Conservation (phyloP, 2,329 filamentous ascomycete genomes). For the Aspergillus proliferans region DNA sequence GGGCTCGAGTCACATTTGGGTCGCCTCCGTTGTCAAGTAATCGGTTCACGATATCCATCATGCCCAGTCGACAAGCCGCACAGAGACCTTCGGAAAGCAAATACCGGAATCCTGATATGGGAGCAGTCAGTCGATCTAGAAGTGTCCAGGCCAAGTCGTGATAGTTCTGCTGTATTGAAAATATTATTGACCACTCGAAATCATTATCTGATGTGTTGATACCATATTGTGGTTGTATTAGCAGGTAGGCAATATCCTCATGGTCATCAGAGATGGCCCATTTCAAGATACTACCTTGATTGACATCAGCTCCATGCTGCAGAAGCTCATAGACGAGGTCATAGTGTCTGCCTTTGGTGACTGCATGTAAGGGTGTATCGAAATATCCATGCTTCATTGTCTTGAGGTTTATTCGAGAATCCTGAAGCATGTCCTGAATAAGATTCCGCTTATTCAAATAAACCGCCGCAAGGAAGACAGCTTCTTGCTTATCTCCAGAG, state of each 20-base stretch:
- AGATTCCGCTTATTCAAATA: not conserved
- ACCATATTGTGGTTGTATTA: not conserved
- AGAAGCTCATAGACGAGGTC: not conserved
- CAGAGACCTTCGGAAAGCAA: constrained; percentile 1
- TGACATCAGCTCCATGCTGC: not conserved
- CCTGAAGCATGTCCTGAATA: not conserved
- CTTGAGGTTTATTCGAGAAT: not conserved
- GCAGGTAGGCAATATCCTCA: constrained; percentile 3
- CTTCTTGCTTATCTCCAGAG: not conserved
- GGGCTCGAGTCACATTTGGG: not conserved
- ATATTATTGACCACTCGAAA: not conserved
- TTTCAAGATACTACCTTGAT: not conserved
- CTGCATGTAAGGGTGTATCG: not conserved
- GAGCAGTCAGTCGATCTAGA: not conserved
- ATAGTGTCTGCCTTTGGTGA: not conserved
- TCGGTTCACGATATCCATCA: not conserved
- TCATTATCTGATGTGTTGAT: not conserved
- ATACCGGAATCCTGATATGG: not conserved
- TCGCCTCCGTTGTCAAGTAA: constrained; percentile 3
- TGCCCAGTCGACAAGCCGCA: not conserved
- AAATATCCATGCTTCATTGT: not conserved
- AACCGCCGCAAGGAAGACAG: not conserved
- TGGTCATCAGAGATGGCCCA: constrained; percentile 10
- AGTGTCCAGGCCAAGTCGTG: not conserved
- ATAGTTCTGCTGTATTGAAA: not conserved